A percentile compares a stretch with the other conserved stretches of the same genome.
Evolutionary conservation across 2,329 filamentous ascomycete genomes (phyloP).

Genomic region (Venturia asperata): DNA sequence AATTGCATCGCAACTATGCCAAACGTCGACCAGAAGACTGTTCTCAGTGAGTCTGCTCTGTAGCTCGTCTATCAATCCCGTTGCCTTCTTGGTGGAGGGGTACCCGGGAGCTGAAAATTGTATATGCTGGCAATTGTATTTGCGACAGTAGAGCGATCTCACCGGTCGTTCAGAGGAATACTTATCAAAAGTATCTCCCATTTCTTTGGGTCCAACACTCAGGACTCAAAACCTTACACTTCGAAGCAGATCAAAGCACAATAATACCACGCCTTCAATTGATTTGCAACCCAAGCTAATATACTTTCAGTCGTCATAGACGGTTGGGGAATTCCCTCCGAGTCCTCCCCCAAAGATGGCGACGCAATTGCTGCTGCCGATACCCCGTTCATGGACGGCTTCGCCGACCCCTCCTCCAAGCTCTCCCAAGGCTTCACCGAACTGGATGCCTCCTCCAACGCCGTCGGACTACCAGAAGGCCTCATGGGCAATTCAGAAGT

Average conservation of each 20-base stretch:
- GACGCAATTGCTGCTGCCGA: conserved; percentile 92
- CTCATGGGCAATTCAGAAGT: conserved; percentile 99
- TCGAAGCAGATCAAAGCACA: conserved; percentile 38
- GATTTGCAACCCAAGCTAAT: conserved; percentile 51
- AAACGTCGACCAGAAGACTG: conserved; percentile 61
- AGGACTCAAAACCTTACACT: neutral
- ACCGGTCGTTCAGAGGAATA: no score
- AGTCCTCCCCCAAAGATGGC: conserved; percentile 74
- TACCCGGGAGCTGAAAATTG: no score
- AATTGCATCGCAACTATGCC: conserved; percentile 46
- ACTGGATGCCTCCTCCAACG: conserved; percentile 91
- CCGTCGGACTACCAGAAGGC: conserved; percentile 90
- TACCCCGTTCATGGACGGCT: conserved; percentile 90
- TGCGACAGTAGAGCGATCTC: no score
- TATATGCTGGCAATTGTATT: no score
- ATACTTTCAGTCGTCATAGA: conserved; percentile 82
- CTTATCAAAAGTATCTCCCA: no score
- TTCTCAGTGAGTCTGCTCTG: conserved; percentile 51
- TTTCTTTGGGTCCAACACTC: no score
- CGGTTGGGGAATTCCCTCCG: conserved; percentile 87
- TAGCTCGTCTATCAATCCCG: conserved; percentile 25
- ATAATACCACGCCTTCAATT: conserved; percentile 50
- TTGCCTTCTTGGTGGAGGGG: no score
- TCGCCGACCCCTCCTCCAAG: conserved; percentile 59
- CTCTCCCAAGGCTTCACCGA: conserved; percentile 79